Base-by-base conservation (phyloP, 805 yeast genomes). In the Candida endomychidarum region DNA sequence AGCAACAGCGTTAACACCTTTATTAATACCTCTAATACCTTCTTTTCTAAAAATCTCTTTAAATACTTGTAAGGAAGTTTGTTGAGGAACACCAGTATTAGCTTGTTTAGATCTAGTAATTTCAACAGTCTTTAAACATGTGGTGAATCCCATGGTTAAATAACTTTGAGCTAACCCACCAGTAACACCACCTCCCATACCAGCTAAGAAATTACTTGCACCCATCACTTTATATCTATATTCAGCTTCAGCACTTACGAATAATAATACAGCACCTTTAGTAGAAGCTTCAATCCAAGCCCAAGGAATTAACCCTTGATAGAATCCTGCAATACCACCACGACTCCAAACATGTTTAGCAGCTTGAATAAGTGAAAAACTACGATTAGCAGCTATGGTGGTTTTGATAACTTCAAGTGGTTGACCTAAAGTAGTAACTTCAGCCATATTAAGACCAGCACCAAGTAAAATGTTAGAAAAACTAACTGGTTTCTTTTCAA, bases 261-360 rank as follows among this genome's bases (percentile, higher is more conserved):
- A 93, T 51, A 93, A 73, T 41, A 93, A 72, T 6, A 90, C 96
- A 4, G 98, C 97, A 61, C 99, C 99, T 64, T 93, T 93, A 25
- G 99, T 93, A n/a, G 96, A 86, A 8, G 96, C 99, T 66, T 91
- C 99, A 52, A 93, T 86, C 97, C 98, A 90, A 5, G 98, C 99
- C 99, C 99, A 93, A 34, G 99, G 99, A 49, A 91, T 90, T 59
- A 93, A 74, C 22, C 99, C 99, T 65, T 93, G 99, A 67, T 90
- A 93, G 69, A 90, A 93, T 0, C 98, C 99, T 20, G 78, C 59
- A 12, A 83, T 54, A 38, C 99, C 99, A 50, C 99, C 99, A 56
- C 99, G 80, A 11, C 93, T 75, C 93, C 95, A 88, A 46, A 93
- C 90, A 28, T 80, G 73, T 43, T 74, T 74, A 38, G 82, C 74